A percentile compares a stretch with the other conserved stretches of the same genome.
phyloP scores from a whole-genome alignment of 306 rosid genomes.

The Vigna mungo region DNA sequence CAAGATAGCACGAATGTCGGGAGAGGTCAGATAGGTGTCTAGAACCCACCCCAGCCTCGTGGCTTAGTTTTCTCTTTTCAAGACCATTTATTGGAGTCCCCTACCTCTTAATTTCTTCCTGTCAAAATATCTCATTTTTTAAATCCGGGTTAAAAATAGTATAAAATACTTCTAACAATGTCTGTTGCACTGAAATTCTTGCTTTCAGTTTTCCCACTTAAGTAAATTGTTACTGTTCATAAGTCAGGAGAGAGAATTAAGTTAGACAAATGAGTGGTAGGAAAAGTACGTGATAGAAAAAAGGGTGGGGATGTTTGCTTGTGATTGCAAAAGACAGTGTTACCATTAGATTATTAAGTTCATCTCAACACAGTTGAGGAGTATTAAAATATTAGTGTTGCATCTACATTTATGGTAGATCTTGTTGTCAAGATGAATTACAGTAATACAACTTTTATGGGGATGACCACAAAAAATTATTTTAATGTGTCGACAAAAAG shows the following conservation, averaged over 20 bases:
- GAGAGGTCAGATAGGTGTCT: slow-evolving; percentile 53
- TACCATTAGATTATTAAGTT: slow-evolving; percentile 13
- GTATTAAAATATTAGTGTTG: slow-evolving; percentile 11
- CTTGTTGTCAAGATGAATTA: slow-evolving; percentile 39
- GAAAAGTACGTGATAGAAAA: slow-evolving; percentile 41
- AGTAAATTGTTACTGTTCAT: too few species aligned
- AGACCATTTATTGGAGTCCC: slow-evolving; percentile 34
- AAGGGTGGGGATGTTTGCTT: slow-evolving; percentile 73
- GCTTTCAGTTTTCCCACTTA: background rate
- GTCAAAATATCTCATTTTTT: slow-evolving; percentile 36
- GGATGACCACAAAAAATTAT: slow-evolving; percentile 40
- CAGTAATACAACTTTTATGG: slow-evolving; percentile 36
- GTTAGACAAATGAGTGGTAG: slow-evolving; percentile 37
- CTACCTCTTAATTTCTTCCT: slow-evolving; percentile 36
- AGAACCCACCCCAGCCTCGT: slow-evolving; percentile 49
- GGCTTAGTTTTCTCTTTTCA: slow-evolving; percentile 47
- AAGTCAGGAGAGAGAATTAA: background rate
- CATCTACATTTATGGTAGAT: slow-evolving; percentile 46
- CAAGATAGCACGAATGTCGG: slow-evolving; percentile 64
- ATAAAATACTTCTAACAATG: too few species aligned
- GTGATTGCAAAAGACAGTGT: slow-evolving; percentile 63
- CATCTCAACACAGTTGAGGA: slow-evolving; percentile 1
- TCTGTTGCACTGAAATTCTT: background rate
- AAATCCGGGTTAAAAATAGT: too few species aligned
- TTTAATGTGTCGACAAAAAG: slow-evolving; percentile 55